Evolutionary conservation across 164 flowering plant genomes (phyloP).

Genomic region (Stephania japonica): DNA sequence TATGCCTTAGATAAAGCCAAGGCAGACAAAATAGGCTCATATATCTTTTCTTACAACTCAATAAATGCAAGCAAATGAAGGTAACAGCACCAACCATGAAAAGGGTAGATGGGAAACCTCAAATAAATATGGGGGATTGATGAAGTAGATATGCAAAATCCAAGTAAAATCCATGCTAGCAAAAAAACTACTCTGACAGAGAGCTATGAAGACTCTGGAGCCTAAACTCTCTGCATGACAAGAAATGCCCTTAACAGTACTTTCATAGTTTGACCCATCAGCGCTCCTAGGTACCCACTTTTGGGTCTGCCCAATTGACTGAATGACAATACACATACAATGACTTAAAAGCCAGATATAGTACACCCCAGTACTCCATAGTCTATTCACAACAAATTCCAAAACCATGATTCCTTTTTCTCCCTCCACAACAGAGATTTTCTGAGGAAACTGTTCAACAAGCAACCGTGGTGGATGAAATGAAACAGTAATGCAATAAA

Average conservation of each 20-base stretch:
- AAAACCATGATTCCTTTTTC: not conserved
- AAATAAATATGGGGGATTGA: not conserved
- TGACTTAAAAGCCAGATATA: not conserved
- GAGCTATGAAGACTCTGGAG: constrained; percentile 2
- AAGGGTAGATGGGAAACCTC: not conserved
- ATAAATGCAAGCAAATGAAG: not conserved
- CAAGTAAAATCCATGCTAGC: constrained; percentile 5
- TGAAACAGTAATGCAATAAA: not conserved
- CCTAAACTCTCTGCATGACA: constrained; percentile 2
- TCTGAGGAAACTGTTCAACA: not conserved
- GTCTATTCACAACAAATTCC: constrained; percentile 1
- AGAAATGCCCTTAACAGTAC: constrained; percentile 4
- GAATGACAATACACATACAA: constrained; percentile 1
- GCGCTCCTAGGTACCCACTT: constrained; percentile 1
- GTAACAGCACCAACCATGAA: not conserved
- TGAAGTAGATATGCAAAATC: constrained; percentile 1
- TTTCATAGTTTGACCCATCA: constrained; percentile 8
- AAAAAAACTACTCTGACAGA: not conserved
- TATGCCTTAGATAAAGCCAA: not conserved
- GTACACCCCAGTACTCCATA: constrained; percentile 3
- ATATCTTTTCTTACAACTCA: not conserved
- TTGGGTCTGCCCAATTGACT: not conserved
- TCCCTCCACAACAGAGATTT: not conserved
- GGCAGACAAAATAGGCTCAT: not conserved
- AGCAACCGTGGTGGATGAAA: not conserved